Evolutionary conservation across 2,329 filamentous ascomycete genomes (phyloP).

Genomic region (Fusarium sp.): DNA sequence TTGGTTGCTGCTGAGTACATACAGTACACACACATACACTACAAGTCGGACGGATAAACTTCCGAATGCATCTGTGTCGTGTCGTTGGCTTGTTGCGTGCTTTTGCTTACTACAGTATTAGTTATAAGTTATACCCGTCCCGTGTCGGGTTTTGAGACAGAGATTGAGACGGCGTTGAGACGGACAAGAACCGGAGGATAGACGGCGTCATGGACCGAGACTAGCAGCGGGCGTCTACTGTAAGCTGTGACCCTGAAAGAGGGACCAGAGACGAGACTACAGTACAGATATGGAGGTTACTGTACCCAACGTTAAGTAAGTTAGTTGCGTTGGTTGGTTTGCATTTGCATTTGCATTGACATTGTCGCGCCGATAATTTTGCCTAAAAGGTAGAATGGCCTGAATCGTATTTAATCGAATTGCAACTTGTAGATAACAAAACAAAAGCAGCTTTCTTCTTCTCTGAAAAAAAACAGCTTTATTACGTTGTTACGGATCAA

Average conservation of each 20-base stretch:
- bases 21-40: background rate
- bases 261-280: background rate
- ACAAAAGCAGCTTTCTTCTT: background rate
- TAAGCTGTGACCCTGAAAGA: slow-evolving; percentile 10
- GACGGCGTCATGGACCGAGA: slow-evolving; percentile 13
- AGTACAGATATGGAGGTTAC: background rate
- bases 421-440: background rate
- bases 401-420: background rate
- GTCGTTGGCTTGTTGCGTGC: background rate
- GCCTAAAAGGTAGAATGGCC: background rate
- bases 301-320: background rate
- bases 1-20: background rate
- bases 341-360: background rate
- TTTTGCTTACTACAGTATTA: slow-evolving; percentile 5
- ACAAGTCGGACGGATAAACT: background rate
- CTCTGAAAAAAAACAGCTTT: background rate
- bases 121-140: slow-evolving; percentile 1
- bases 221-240: slow-evolving; percentile 11
- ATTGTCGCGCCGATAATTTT: background rate
- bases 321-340: background rate
- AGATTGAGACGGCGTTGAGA: slow-evolving; percentile 20
- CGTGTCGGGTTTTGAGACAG: background rate
- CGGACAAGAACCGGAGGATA: slow-evolving; percentile 18
- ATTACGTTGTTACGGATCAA: background rate
- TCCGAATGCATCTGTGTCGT: background rate